Evolutionary conservation across 176 grass and related monocot species (phyloP), one percentile per base, ranked within the genome.

Genomic region (Rhynchospora pubera): DNA sequence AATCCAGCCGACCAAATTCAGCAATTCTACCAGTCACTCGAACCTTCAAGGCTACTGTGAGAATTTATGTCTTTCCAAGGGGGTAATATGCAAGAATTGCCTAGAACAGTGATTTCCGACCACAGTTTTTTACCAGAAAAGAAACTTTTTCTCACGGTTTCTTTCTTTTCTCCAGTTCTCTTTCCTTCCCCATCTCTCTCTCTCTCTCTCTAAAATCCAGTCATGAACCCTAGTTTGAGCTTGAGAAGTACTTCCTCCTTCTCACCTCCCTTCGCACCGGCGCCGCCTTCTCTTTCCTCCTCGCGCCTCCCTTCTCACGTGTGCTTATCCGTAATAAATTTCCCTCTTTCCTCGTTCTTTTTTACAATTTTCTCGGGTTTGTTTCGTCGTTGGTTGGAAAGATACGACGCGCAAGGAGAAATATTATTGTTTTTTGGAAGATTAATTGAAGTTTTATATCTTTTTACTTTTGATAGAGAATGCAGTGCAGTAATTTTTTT

Each of bases 181-280:
- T 62, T 65, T 50, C 22, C 32, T 66, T 32, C 61, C 26, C 9
- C 44, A 82, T 10, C 50, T 86, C 53, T 22, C 67, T 39, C n/a
- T n/a, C n/a, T n/a, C n/a, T n/a, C 79, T 83, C 79, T 66, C 87
- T 90, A 87, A 87, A 91, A 87, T 85, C 86, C 62, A 44, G 61
- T 61, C 79, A 82, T 82, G 79, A 82, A 82, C 79, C 79, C 79
- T 82, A 82, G 61, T 50, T 82, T 67, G 59, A 83, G 89, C 73
- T 89, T 89, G 89, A 87, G 86, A 77, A 87, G 87, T 55, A 85
- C 85, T 47, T 85, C 89, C 60, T 64, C 86, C 74, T 80, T 87
- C 7, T 85, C 89, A 34, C 84, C 91, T 74, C 87, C 89, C 9
- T 86, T 94, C 24, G 76, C 86, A 43, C 83, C 81, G 52, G 77